A percentile compares a stretch with the other conserved stretches of the same genome.
These are phyloP conservation scores for Termitomyces sp. DNA, from an alignment of 768 basidiomycete genomes.

Conservation along the genomic window DNA sequence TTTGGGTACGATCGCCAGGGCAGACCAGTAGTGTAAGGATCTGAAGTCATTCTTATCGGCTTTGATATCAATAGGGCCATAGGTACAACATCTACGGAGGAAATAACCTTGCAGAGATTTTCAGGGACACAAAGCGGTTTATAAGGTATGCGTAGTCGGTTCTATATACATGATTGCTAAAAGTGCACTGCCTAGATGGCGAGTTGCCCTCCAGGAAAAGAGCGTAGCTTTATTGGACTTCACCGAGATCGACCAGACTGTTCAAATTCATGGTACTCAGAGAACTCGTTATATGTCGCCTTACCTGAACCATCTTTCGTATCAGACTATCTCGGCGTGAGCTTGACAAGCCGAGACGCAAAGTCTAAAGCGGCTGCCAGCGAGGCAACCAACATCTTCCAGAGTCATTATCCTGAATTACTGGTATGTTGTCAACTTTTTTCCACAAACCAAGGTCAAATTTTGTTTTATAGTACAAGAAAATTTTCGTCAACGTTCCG, in stretches of 20 bases:
- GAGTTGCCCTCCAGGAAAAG: conserved; percentile 65
- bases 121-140: conserved; percentile 71
- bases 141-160: conserved; percentile 44
- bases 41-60: background rate
- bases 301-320: background rate
- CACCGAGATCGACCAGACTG: conserved; percentile 49
- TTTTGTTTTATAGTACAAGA: conserved; percentile 42
- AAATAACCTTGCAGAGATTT: conserved; percentile 62
- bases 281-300: background rate
- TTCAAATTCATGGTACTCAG: conserved; percentile 63
- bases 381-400: conserved; percentile 71
- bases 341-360: conserved; percentile 57
- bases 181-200: too few species aligned
- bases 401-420: conserved; percentile 74
- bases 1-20: conserved; percentile 69
- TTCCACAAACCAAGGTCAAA: background rate
- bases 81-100: conserved; percentile 82
- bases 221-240: conserved; percentile 63
- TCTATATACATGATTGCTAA: conserved; percentile 18
- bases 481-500: conserved; percentile 82
- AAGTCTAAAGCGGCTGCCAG: conserved; percentile 75
- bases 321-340: conserved; percentile 76
- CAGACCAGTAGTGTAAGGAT: conserved; percentile 60
- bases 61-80: background rate
- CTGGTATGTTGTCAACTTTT: conserved; percentile 36